Evolutionary conservation across 352 stramenopile species (phyloP), one percentile per base, ranked within the genome.

Genomic region (Elongisporangium anandrum): DNA sequence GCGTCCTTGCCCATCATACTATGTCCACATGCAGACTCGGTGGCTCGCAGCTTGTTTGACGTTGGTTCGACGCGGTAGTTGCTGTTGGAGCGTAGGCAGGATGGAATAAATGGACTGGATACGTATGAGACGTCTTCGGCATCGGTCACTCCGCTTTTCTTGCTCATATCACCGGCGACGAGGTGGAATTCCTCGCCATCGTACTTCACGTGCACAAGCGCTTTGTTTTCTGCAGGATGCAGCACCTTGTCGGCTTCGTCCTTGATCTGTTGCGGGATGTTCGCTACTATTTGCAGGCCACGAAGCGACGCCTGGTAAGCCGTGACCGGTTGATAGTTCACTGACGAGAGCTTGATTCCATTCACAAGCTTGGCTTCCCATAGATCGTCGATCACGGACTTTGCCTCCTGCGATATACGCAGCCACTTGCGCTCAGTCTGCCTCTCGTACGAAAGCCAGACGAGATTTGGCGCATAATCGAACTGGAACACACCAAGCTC

Each of bases 71-170:
- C 68, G 9, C 75, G 73, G 53, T 81, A 87, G 48, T 94, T 81
- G 19, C 84, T 97, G 26, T 87, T 95, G 51, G 97, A 98, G 21
- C 97, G 90, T 52, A 99, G 74, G 53, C 95, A 99, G 60, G 96
- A 87, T 10, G 97, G 97, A 29, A 99, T 90, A 66, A 98, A 99
- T 16, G 97, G 94, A 24, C 87, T 98, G 21, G 91, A 98, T 6
- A 99, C 97, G 65, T 99, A 99, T 16, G 93, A 98, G 12, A 99
- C 95, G 66, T 98, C 95, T 67, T 99, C 97, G 9, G 81, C 97
- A 52, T 98, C 94, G n/a, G 96, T 99, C 54, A 98, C 96, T 8
- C 73, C 92, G 24, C 92, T 98, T 24, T 90, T 66, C 56, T 86
- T 91, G 7, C 39, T 73, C 24, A 24, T 38, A n/a, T 56, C 52